Evolutionary conservation across 163 green algal genomes (phyloP).

Genomic region (Coccomyxa subellipsoidea): DNA sequence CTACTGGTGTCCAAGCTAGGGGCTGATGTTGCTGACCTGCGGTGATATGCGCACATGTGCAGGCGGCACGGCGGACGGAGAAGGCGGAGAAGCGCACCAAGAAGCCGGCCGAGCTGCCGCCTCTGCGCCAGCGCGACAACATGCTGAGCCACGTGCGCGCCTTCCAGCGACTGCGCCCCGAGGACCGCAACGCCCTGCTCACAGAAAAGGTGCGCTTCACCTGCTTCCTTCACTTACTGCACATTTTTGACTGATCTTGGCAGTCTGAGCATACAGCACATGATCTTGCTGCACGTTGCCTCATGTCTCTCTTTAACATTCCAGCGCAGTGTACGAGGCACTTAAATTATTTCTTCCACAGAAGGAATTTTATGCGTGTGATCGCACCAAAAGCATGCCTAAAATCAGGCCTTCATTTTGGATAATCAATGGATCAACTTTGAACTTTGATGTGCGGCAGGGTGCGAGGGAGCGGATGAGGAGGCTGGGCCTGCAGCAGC

Average conservation of each 20-base stretch:
- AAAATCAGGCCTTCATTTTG: too few relatives aligned
- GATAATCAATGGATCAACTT: too few relatives aligned
- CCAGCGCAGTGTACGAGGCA: background rate
- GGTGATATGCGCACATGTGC: background rate
- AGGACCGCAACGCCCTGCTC: constrained; percentile 33
- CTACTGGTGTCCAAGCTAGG: too few relatives aligned
- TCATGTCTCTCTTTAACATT: background rate
- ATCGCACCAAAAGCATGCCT: background rate
- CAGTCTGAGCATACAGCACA: background rate
- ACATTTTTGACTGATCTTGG: background rate
- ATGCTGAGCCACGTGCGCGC: constrained; percentile 32
- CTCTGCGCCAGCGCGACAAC: constrained; percentile 12
- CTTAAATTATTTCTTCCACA: too few relatives aligned
- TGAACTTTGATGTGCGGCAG: too few relatives aligned
- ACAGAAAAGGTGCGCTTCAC: constrained; percentile 35
- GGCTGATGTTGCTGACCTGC: too few relatives aligned
- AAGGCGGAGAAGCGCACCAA: background rate
- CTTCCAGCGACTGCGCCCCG: constrained; percentile 25
- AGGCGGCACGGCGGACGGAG: background rate
- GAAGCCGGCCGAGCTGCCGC: background rate
- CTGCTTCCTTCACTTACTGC: background rate
- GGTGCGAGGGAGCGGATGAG: background rate
- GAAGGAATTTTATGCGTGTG: too few relatives aligned
- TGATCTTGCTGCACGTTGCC: background rate
- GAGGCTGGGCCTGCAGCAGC: constrained; percentile 5